phyloP scores from a whole-genome alignment of 1,284 basidiomycete genomes.

The Trichosporon sp. region DNA sequence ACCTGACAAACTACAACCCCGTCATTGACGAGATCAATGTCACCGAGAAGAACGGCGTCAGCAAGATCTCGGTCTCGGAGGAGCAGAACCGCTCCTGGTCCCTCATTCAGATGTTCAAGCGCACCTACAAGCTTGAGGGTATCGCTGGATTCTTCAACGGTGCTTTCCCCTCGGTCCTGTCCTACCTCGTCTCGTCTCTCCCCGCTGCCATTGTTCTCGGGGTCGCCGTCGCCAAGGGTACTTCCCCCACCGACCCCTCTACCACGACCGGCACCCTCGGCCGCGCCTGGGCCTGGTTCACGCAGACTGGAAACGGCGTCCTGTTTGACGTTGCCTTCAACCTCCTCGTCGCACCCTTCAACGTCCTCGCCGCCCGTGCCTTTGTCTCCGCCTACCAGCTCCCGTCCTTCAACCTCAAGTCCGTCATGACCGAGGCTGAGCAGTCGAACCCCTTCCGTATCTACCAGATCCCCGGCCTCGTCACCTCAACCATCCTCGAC shows the following conservation, averaged over 20 bases:
- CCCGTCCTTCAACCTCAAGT: constrained; percentile 15
- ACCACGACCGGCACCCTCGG: background rate
- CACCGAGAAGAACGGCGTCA: constrained; percentile 16
- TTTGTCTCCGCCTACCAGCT: background rate
- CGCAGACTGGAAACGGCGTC: background rate
- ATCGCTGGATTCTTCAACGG: constrained; percentile 17
- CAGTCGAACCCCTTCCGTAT: background rate
- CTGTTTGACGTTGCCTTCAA: constrained; percentile 9
- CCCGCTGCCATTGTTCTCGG: constrained; percentile 16
- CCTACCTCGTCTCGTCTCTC: background rate
- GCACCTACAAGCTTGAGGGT: constrained; percentile 13
- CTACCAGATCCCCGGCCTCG: constrained; percentile 17
- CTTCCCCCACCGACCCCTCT: constrained; percentile 1
- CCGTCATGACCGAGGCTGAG: constrained; percentile 14
- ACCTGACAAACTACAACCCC: constrained; percentile 20
- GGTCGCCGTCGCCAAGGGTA: constrained; percentile 17
- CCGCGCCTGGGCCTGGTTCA: constrained; percentile 17
- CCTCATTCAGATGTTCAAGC: constrained; percentile 3
- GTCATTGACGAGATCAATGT: constrained; percentile 16
- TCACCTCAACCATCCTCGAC: constrained; percentile 14
- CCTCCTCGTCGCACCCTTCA: constrained; percentile 10
- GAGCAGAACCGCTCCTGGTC: constrained; percentile 14
- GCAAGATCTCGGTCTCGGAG: constrained; percentile 13
- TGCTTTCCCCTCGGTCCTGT: constrained; percentile 13
- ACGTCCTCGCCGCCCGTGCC: constrained; percentile 13